A percentile compares a stretch with the other conserved stretches of the same genome.
These are phyloP conservation scores for Trichoderma sp. DNA, from an alignment of 2,329 filamentous ascomycete species.

Conservation along the genomic window DNA sequence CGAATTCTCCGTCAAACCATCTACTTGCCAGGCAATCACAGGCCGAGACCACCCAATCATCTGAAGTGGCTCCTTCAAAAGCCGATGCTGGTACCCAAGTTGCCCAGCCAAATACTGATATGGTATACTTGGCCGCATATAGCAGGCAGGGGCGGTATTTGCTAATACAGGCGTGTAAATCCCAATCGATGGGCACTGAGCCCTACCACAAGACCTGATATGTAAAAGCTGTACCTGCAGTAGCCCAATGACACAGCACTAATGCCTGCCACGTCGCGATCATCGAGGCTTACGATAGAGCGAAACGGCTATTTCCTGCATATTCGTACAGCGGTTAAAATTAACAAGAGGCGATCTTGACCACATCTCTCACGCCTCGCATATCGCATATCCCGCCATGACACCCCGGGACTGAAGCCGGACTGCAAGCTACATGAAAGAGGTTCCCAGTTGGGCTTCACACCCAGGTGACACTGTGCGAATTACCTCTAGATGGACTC, in stretches of 20 bases:
- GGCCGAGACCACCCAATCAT: neutral
- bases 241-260: constrained; percentile 8
- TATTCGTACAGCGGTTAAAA: neutral
- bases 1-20: neutral
- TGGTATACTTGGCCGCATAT: neutral
- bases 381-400: neutral
- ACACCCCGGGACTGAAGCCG: neutral
- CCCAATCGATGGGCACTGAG: neutral
- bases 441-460: neutral
- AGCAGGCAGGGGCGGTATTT: neutral
- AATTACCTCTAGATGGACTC: neutral
- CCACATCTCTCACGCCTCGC: neutral
- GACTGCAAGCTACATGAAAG: neutral
- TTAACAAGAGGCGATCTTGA: neutral
- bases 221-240: constrained; percentile 14
- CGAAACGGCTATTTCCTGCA: neutral
- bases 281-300: neutral
- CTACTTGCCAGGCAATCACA: neutral
- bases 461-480: neutral
- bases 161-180: neutral
- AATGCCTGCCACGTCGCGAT: constrained; percentile 12
- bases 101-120: neutral
- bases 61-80: no score
- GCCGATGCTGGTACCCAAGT: no score
- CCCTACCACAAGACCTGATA: neutral